phyloP scores from a whole-genome alignment of 176 grass and related monocot species.

The Oryza meridionalis region DNA sequence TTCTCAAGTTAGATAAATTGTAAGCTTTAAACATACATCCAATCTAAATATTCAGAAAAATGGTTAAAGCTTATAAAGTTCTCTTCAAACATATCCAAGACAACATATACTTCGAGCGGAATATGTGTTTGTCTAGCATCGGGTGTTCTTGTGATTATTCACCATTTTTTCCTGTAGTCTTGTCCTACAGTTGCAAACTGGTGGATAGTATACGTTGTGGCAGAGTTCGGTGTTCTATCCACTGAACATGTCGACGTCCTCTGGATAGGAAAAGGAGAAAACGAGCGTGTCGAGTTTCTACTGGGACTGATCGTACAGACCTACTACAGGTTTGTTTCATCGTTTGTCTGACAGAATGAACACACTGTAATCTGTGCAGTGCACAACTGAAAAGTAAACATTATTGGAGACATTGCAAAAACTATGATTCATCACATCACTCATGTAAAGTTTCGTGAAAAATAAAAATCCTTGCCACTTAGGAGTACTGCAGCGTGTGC shows the following conservation, averaged over 20 bases:
- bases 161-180: no score
- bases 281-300: slow-evolving; percentile 34
- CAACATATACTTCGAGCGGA: not conserved
- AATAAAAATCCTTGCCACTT: not conserved
- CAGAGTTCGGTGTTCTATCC: slow-evolving; percentile 4
- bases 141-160: slow-evolving; percentile 13
- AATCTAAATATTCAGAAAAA: not conserved
- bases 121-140: not conserved
- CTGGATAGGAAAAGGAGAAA: slow-evolving; percentile 11
- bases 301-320: slow-evolving; percentile 7
- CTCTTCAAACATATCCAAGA: not conserved
- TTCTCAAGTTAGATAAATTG: no score
- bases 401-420: not conserved
- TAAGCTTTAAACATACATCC: not conserved
- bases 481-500: no score
- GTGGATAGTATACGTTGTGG: not conserved
- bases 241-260: slow-evolving; percentile 33
- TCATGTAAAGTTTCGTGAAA: not conserved
- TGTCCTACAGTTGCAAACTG: not conserved
- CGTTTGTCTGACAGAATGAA: slow-evolving; percentile 28
- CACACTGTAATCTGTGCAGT: not conserved
- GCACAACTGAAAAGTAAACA: not conserved
- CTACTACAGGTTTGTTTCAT: slow-evolving; percentile 42
- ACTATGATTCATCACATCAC: not conserved
- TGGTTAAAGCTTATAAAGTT: not conserved